Evolutionary conservation across 2,329 filamentous ascomycete species (phyloP).

Genomic region (Xylaria sp.): DNA sequence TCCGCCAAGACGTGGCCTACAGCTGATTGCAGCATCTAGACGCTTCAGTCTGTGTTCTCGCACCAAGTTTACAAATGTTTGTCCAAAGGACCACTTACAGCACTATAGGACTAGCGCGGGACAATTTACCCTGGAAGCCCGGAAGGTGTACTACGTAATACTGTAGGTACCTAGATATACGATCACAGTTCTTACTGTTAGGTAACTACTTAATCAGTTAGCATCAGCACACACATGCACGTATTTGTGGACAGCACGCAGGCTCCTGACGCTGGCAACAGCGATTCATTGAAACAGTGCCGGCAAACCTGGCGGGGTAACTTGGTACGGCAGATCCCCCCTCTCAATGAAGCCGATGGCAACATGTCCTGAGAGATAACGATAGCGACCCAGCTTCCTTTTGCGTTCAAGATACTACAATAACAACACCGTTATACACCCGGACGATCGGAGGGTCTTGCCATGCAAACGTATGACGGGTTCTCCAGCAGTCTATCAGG

Average conservation of each 20-base stretch:
- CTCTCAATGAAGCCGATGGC: neutral
- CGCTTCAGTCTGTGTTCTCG: neutral
- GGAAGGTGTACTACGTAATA: neutral
- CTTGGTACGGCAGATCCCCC: neutral
- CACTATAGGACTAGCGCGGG: neutral
- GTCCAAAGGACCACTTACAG: constrained; percentile 4
- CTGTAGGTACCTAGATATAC: neutral
- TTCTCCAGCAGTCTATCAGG: neutral
- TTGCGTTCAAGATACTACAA: constrained; percentile 22
- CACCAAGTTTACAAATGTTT: neutral
- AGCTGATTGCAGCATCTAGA: constrained; percentile 6
- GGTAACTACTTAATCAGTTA: too few species aligned
- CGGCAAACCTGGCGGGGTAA: constrained; percentile 8
- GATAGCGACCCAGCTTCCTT: constrained; percentile 28
- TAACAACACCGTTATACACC: constrained; percentile 10
- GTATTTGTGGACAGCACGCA: neutral
- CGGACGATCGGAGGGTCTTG: constrained; percentile 2
- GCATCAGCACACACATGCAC: too few species aligned
- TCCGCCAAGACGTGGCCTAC: constrained; percentile 14
- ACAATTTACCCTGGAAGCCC: neutral
- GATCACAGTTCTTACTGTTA: too few species aligned
- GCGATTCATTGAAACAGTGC: neutral
- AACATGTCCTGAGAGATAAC: constrained; percentile 16
- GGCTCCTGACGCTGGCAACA: neutral
- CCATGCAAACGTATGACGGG: neutral